Base-by-base conservation (phyloP, 176 grass and related monocot species). In the Eragrostis curvula region DNA sequence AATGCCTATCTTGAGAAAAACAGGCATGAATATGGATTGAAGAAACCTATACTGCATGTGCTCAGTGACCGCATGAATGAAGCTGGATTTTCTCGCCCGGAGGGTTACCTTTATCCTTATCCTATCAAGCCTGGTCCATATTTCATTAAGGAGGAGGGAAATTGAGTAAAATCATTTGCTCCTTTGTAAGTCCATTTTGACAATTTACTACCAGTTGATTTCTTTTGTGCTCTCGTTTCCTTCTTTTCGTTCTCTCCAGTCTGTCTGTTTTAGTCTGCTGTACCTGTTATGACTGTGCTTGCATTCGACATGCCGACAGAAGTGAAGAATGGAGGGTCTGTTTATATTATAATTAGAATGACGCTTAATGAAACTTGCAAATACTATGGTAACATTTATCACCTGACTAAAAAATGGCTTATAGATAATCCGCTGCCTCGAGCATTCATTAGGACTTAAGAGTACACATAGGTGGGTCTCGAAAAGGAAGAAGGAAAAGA, bases 51-150 rank as follows among this genome's bases (percentile, higher is more conserved):
- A 83, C 55, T 92, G 15, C 93, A 95, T 85, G 93, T 92, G 14
- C 81, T 95, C 45, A 92, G 93, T 70, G 86, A 95, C 42, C 93
- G 93, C 79, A 86, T 95, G 85, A 95, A 95, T 57, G 89, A 95
- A 83, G 93, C 87, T 74, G 93, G 93, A 53, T 95, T 95, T 73
- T 89, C 80, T 82, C 89, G 89, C 13, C 64, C 93, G 6, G 93
- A 92, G 29, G 93, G 87, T 56, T 92, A 95, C 53, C 90, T 92
- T 78, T 91, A 95, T 77, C 78, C 74, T 62, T 91, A 95, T 75
- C 89, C 89, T 65, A 89, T 89, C 60, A 95, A 89, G 75, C 89
- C 89, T 12, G 93, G 89, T 44, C 93, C 93, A 25, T 78, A 87
- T 77, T 95, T 88, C 84, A 87, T 92, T 42, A 88, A 85, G 85